phyloP scores from a whole-genome alignment of 768 basidiomycete genomes.

The Suillus cothurnatus region DNA sequence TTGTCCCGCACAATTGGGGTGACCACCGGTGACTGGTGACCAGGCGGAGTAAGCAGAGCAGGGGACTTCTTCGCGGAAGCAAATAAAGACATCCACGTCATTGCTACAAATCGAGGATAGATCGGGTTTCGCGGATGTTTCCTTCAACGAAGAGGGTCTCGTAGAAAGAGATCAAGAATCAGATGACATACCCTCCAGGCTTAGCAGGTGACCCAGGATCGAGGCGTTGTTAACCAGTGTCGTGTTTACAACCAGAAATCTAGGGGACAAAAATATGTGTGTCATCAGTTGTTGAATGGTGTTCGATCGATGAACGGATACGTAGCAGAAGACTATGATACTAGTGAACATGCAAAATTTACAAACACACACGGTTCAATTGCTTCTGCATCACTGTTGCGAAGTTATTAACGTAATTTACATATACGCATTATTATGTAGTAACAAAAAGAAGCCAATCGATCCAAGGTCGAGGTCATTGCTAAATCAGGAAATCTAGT shows the following conservation, averaged over 20 bases:
- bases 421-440: not conserved
- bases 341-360: not conserved
- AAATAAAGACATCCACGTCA: not conserved
- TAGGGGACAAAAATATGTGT: not conserved
- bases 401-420: not conserved
- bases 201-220: not conserved
- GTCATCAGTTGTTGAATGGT: not conserved
- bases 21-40: conserved; percentile 14
- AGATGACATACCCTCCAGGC: conserved; percentile 4
- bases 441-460: not conserved
- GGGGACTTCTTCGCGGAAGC: conserved; percentile 6
- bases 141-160: not conserved
- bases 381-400: not conserved
- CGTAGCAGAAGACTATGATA: not conserved
- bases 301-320: not conserved
- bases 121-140: conserved; percentile 4
- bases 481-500: not conserved
- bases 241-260: not conserved
- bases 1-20: conserved; percentile 18
- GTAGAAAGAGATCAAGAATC: conserved; percentile 1
- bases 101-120: not conserved
- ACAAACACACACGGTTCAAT: not conserved
- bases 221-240: not conserved
- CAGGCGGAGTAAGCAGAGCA: conserved; percentile 21
- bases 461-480: not conserved